Evolutionary conservation across 495 filamentous ascomycete species (phyloP).

Genomic region (Trichoderma orchidacearum): DNA sequence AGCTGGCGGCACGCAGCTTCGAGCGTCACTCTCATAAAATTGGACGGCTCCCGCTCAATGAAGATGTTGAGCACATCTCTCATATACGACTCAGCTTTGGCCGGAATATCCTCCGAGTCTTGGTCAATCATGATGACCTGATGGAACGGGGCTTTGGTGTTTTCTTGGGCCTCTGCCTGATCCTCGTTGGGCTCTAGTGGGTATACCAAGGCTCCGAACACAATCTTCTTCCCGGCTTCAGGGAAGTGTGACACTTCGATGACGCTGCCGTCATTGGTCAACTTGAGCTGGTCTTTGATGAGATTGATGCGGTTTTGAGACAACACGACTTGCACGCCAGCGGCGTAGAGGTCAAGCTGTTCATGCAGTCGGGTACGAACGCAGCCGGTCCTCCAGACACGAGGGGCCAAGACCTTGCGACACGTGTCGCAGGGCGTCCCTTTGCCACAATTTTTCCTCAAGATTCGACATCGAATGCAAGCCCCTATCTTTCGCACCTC

Average conservation of each 20-base stretch:
- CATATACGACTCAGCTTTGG: conserved; percentile 57
- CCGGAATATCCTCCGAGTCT: conserved; percentile 52
- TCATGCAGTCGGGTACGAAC: conserved; percentile 63
- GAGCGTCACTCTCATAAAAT: conserved; percentile 55
- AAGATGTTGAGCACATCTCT: conserved; percentile 47
- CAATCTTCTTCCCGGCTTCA: conserved; percentile 37
- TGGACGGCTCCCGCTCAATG: conserved; percentile 50
- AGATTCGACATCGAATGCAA: conserved; percentile 74
- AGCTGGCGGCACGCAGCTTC: conserved; percentile 41
- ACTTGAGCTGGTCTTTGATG: conserved; percentile 40
- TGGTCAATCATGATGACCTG: conserved; percentile 47
- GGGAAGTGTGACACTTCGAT: conserved; percentile 61
- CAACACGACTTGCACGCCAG: conserved; percentile 54
- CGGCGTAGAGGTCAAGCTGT: conserved; percentile 57
- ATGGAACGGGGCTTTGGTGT: conserved; percentile 11
- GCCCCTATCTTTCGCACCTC: conserved; percentile 69
- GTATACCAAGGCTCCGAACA: conserved; percentile 40
- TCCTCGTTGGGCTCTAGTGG: conserved; percentile 20
- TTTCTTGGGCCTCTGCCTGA: conserved; percentile 20
- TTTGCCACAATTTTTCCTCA: conserved; percentile 75
- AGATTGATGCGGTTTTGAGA: conserved; percentile 50
- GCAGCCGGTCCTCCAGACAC: conserved; percentile 71
- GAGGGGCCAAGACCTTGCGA: conserved; percentile 58
- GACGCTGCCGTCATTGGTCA: conserved; percentile 41
- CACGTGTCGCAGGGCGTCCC: conserved; percentile 76